Evolutionary conservation across 2,329 filamentous ascomycete species (phyloP).

Genomic region (Colletotrichum liaoningense): DNA sequence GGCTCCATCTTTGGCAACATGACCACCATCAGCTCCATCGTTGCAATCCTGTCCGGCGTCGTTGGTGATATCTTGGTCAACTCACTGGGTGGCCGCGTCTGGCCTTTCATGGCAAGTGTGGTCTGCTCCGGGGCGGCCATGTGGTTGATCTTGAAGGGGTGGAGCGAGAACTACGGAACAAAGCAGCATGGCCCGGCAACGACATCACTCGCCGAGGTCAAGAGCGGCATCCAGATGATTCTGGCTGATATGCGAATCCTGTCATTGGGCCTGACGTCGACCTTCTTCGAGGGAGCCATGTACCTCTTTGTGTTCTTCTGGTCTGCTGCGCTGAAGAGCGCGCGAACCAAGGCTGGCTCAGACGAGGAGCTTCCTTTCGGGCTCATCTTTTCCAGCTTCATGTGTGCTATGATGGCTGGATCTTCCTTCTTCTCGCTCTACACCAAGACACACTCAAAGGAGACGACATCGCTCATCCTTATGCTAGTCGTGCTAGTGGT

Average conservation of each 20-base stretch:
- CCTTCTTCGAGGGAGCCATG: conserved; percentile 70
- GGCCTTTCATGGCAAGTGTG: conserved; percentile 63
- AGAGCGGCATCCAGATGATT: conserved; percentile 40
- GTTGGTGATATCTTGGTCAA: conserved; percentile 63
- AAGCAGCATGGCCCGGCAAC: conserved; percentile 11
- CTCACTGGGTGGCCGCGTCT: conserved; percentile 57
- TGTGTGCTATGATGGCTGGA: conserved; percentile 68
- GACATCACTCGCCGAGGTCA: conserved; percentile 36
- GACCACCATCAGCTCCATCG: conserved; percentile 64
- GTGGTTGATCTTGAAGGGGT: conserved; percentile 57
- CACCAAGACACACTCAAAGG: conserved; percentile 43
- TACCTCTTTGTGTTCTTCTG: conserved; percentile 74
- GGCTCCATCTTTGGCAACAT: conserved; percentile 64
- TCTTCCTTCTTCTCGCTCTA: conserved; percentile 57
- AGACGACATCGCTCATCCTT: conserved; percentile 46
- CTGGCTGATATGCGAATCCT: conserved; percentile 59
- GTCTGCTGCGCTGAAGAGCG: conserved; percentile 63
- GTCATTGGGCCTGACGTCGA: conserved; percentile 62
- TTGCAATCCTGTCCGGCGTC: conserved; percentile 66
- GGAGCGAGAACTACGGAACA: conserved; percentile 47
- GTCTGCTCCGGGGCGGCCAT: conserved; percentile 55
- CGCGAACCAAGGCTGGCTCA: conserved; percentile 44
- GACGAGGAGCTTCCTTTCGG: conserved; percentile 54
- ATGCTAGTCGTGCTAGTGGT: conserved; percentile 47
- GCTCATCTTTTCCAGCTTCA: conserved; percentile 66